These are phyloP conservation scores for Euphorbia schlechtendalii DNA, from an alignment of 441 rosid species.

Conservation along the genomic window DNA sequence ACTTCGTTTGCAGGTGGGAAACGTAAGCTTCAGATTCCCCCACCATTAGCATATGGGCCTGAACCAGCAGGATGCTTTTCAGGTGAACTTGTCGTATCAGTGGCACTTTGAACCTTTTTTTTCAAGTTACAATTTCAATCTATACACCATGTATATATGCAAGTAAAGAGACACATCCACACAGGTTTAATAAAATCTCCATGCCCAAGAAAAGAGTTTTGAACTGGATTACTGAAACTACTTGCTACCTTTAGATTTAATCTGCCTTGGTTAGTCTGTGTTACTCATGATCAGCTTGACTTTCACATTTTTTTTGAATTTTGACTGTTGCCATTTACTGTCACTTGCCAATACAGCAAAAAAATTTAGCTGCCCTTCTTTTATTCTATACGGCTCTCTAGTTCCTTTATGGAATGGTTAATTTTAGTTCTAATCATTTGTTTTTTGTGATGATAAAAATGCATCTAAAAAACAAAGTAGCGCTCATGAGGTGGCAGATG, in stretches of 20 bases:
- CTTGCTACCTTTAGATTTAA: neutral
- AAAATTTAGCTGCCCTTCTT: neutral
- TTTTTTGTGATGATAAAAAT: neutral
- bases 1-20: constrained; percentile 49
- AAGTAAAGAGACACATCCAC: neutral
- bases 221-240: neutral
- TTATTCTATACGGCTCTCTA: no score
- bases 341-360: constrained; percentile 4
- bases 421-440: neutral
- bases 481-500: neutral
- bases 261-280: neutral
- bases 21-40: constrained; percentile 84
- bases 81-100: constrained; percentile 32
- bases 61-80: constrained; percentile 96
- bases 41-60: constrained; percentile 81
- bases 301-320: neutral
- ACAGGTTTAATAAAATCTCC: neutral
- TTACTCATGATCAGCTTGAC: no score
- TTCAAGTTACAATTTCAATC: neutral
- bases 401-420: neutral
- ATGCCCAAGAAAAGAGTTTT: neutral
- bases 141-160: neutral
- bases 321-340: neutral
- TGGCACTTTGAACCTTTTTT: neutral
- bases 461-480: neutral